Conservation (phyloP, 1,139 yeast genomes). For the Candida sanyaensis region DNA sequence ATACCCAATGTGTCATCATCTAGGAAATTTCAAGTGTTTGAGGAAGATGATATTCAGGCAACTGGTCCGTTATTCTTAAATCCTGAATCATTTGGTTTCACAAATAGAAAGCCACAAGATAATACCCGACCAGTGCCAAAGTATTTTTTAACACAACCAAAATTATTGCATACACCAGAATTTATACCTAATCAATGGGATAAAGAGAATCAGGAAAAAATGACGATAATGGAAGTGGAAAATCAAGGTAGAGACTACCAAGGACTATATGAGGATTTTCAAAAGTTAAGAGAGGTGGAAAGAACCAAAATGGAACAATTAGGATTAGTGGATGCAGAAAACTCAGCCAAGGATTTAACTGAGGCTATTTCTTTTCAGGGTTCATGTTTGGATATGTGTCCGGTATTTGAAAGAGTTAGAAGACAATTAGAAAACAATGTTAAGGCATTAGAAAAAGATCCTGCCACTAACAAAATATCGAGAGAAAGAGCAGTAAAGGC, state of each 20-base stretch:
- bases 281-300: conserved; percentile 74
- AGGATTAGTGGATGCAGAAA: conserved; percentile 88
- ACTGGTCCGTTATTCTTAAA: conserved; percentile 32
- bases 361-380: conserved; percentile 91
- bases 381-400: conserved; percentile 92
- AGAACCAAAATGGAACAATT: conserved; percentile 76
- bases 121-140: conserved; percentile 38
- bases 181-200: conserved; percentile 45
- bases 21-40: conserved; percentile 22
- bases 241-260: conserved; percentile 40
- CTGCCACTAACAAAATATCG: conserved; percentile 62
- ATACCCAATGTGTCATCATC: conserved; percentile 10
- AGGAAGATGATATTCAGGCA: conserved; percentile 21
- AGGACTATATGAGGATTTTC: conserved; percentile 55
- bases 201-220: conserved; percentile 38
- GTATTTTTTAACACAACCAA: conserved; percentile 38
- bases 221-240: conserved; percentile 36
- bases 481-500: conserved; percentile 78
- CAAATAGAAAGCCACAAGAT: conserved; percentile 4
- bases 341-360: conserved; percentile 73
- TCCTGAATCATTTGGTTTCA: conserved; percentile 35
- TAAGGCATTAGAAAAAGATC: conserved; percentile 73
- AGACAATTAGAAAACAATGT: conserved; percentile 89
- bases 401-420: conserved; percentile 86
- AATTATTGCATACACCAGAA: conserved; percentile 36